phyloP scores from a whole-genome alignment of 2,329 filamentous ascomycete genomes.

The Ceratocystis cacaofunesta region DNA sequence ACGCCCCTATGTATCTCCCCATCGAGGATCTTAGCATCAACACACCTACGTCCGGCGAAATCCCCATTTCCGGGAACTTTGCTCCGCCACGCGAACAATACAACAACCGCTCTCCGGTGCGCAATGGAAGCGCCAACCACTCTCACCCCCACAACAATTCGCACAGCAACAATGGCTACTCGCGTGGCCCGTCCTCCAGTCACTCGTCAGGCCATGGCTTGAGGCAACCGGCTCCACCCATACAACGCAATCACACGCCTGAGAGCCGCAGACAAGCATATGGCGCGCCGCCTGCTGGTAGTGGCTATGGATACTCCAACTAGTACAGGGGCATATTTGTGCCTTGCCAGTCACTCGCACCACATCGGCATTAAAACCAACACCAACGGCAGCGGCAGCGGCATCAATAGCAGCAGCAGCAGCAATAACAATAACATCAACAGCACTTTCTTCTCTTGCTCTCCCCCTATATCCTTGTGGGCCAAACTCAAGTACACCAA shows the following conservation, averaged over 20 bases:
- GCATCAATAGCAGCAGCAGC: too few relatives aligned
- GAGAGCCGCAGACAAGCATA: conserved; percentile 37
- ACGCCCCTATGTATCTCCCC: conserved; percentile 38
- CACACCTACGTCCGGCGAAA: conserved; percentile 58
- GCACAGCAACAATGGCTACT: not conserved
- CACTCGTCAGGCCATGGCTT: conserved; percentile 10
- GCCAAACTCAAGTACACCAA: not conserved
- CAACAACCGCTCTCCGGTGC: conserved; percentile 35
- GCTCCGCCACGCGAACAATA: conserved; percentile 32
- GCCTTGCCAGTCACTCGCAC: too few relatives aligned
- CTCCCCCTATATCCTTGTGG: not conserved
- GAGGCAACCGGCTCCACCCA: conserved; percentile 31
- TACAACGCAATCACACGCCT: conserved; percentile 40
- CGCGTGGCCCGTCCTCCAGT: not conserved
- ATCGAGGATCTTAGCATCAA: conserved; percentile 32
- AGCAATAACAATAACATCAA: too few relatives aligned
- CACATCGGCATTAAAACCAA: too few relatives aligned
- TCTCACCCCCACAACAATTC: not conserved
- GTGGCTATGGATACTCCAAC: conserved; percentile 17
- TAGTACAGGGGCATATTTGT: conserved; percentile 14
- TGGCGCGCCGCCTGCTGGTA: conserved; percentile 20
- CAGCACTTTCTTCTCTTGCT: conserved; percentile 5
- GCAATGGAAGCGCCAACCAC: conserved; percentile 30
- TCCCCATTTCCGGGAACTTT: conserved; percentile 46
- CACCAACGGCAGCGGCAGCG: too few relatives aligned